Conservation (phyloP, 2,329 filamentous ascomycete species). For the Penicillium brasilianum region DNA sequence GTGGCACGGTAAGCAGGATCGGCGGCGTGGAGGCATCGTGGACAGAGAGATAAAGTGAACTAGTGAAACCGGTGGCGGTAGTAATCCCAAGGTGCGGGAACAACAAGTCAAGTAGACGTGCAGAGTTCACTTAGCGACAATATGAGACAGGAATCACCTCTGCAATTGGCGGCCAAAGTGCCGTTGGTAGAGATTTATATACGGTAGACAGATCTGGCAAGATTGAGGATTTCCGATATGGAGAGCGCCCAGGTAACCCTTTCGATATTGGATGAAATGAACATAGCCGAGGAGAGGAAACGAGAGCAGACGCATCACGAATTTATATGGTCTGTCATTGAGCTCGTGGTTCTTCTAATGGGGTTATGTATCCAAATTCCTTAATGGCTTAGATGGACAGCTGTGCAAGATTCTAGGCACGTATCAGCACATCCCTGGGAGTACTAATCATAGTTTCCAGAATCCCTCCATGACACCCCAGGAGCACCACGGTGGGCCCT, state of each 20-base stretch:
- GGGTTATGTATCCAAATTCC: not conserved
- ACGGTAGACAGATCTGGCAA: not conserved
- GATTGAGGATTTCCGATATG: no score
- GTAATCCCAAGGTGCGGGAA: not conserved
- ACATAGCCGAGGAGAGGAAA: no score
- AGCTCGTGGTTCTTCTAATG: not conserved
- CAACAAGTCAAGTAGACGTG: not conserved
- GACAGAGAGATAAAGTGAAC: not conserved
- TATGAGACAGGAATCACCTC: not conserved
- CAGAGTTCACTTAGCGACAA: not conserved
- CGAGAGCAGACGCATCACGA: no score
- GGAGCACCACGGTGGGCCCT: no score
- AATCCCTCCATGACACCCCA: not conserved
- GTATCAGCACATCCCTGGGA: not conserved
- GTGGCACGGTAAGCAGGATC: no score
- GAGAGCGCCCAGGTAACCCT: no score
- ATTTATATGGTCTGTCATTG: no score
- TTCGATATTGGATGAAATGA: no score
- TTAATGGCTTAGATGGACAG: not conserved
- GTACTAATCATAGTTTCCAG: not conserved
- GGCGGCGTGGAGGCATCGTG: no score
- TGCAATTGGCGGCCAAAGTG: not conserved
- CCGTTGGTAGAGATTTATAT: not conserved
- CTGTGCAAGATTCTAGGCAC: not conserved
- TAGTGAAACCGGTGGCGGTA: not conserved